Evolutionary conservation across 1,139 yeast genomes (phyloP).

Genomic region (Suhomyces wounanorum): DNA sequence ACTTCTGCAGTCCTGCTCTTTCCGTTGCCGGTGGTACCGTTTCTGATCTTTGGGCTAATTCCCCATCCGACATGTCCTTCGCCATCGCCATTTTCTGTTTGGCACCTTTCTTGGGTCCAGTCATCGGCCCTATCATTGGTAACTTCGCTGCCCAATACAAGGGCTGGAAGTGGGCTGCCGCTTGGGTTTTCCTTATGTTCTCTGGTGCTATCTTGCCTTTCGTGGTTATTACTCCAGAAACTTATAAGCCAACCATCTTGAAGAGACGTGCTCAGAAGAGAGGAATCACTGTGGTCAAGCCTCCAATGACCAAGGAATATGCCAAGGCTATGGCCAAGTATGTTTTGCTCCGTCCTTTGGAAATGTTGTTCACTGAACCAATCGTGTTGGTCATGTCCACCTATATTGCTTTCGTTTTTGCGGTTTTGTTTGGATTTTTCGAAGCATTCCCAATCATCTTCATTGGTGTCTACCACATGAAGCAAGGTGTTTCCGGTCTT

Average conservation of each 20-base stretch:
- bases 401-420: constrained; percentile 71
- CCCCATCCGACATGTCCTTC: constrained; percentile 60
- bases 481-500: constrained; percentile 61
- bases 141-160: constrained; percentile 70
- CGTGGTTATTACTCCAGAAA: constrained; percentile 62
- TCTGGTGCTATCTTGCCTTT: constrained; percentile 67
- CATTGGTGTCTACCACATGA: constrained; percentile 61
- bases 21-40: constrained; percentile 88
- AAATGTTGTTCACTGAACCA: constrained; percentile 69
- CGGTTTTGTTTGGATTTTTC: constrained; percentile 74
- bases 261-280: constrained; percentile 58
- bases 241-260: constrained; percentile 65
- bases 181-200: constrained; percentile 76
- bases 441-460: constrained; percentile 78
- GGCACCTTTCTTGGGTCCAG: constrained; percentile 80
- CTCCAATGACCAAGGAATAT: constrained; percentile 22
- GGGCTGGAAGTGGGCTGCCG: constrained; percentile 73
- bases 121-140: constrained; percentile 80
- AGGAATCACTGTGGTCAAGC: constrained; percentile 49
- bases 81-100: constrained; percentile 73
- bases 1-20: constrained; percentile 80
- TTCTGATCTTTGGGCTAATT: constrained; percentile 63
- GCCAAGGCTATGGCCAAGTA: constrained; percentile 34
- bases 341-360: constrained; percentile 61
- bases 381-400: constrained; percentile 66